phyloP scores from a whole-genome alignment of 1,284 basidiomycete genomes.

The Puccinia hordei region DNA sequence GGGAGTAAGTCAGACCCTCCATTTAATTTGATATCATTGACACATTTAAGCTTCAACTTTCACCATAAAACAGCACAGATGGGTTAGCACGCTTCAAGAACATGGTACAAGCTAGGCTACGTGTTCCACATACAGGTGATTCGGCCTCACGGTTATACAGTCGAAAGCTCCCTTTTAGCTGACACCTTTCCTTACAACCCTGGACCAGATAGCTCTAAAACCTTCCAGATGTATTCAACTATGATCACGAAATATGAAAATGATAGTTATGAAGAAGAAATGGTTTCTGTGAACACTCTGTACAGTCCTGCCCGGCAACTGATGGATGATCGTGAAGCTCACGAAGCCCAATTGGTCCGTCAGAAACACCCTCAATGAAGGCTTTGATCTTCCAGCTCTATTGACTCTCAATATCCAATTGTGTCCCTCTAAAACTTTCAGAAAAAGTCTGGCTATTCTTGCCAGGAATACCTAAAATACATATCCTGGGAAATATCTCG shows the following conservation, averaged over 20 bases:
- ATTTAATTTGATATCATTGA: neutral
- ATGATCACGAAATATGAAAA: conserved; percentile 47
- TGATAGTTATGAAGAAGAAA: conserved; percentile 48
- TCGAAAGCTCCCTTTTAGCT: conserved; percentile 6
- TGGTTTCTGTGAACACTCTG: conserved; percentile 41
- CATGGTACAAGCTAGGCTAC: conserved; percentile 46
- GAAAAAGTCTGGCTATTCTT: conserved; percentile 47
- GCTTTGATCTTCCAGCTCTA: neutral
- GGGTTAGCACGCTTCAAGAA: conserved; percentile 21
- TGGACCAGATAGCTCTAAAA: conserved; percentile 37
- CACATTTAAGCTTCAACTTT: neutral
- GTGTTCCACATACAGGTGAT: conserved; percentile 47
- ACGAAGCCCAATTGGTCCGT: conserved; percentile 48
- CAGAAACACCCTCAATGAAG: neutral
- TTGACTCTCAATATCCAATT: neutral
- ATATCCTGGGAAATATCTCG: conserved; percentile 45
- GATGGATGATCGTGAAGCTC: conserved; percentile 44
- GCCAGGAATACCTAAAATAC: conserved; percentile 44
- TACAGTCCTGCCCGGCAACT: conserved; percentile 46
- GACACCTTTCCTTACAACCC: neutral
- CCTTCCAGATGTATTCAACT: conserved; percentile 45
- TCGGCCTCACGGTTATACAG: neutral
- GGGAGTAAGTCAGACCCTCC: conserved; percentile 27
- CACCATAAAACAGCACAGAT: conserved; percentile 16
- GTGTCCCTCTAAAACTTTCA: neutral